phyloP scores from a whole-genome alignment of 2,329 filamentous ascomycete genomes.

The Hypoxylon sp. region DNA sequence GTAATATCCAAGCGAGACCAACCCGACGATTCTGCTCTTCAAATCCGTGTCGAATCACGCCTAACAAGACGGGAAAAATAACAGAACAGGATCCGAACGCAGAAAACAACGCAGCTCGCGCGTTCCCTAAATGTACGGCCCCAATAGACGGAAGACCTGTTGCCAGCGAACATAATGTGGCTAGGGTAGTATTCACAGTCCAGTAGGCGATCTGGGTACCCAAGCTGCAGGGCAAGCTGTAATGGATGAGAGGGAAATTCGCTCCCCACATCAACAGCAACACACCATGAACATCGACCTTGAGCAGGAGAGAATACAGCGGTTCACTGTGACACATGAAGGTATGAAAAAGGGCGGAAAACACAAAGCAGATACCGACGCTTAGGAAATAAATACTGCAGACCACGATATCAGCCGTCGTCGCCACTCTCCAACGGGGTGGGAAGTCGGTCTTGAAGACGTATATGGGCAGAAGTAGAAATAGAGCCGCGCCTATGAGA shows the following conservation, averaged over 20 bases:
- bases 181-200: constrained; percentile 48
- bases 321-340: constrained; percentile 62
- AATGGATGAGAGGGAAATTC: constrained; percentile 67
- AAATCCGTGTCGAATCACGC: constrained; percentile 46
- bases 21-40: constrained; percentile 49
- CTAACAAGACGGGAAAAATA: constrained; percentile 52
- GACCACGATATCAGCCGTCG: constrained; percentile 51
- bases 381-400: constrained; percentile 55
- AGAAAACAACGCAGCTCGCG: constrained; percentile 52
- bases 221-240: constrained; percentile 56
- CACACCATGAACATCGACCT: constrained; percentile 69
- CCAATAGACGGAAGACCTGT: constrained; percentile 51
- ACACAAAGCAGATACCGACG: constrained; percentile 55
- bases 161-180: constrained; percentile 49
- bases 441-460: constrained; percentile 50
- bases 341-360: constrained; percentile 62
- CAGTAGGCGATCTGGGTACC: constrained; percentile 49
- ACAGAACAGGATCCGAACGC: constrained; percentile 52
- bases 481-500: constrained; percentile 52
- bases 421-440: constrained; percentile 49
- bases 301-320: constrained; percentile 61
- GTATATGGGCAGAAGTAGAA: constrained; percentile 49
- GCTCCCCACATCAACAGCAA: constrained; percentile 69
- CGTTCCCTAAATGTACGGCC: constrained; percentile 49
- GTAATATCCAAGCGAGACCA: constrained; percentile 51